Base-by-base conservation (phyloP, 1,139 yeast genomes). In the Candida albicans region DNA sequence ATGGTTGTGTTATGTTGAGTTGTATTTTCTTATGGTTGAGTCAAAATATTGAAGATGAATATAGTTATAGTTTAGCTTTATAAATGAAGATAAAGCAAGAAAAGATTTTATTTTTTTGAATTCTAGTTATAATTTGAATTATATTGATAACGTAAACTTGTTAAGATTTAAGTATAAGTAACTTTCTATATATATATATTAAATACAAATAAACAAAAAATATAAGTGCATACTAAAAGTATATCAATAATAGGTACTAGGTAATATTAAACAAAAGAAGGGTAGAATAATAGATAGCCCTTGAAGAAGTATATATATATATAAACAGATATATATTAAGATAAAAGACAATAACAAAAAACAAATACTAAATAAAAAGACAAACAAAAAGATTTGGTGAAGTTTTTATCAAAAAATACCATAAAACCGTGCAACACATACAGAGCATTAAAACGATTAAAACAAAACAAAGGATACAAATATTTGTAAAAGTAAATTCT, bases 1-100 rank as follows among this genome's bases (percentile, higher is more conserved):
- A 93, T 58, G 79, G 81, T 5, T 74, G 86, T 50, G 81, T 93
- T 32, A 86, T 91, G 89, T 68, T 88, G 55, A 87, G 96, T 68
- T 90, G 97, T 63, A 81, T 89, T 43, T 74, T 84, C 5, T 72
- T 93, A 55, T 93, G 98, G 98, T 71, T 91, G 49, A 89, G 96
- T 12, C 98, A 91, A 64, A 91, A 90, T 61, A 83, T 90, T 48
- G 97, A 93, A 62, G 98, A 91, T 60, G 98, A 91, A 65, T 91
- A 90, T 66, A 87, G 95, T 52, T 91, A 93, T 63, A 86, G 96
- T 41, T 77, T 90, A 60, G 91, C 95, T 40, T 73, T 91, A 54
- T 89, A 68, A 65, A 12, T 28, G 15, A 33, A n/a, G 2, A 22
- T 12, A 4, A 12, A 12, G 14, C 7, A 12, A 32, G n/a, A 14